A percentile compares a stretch with the other conserved stretches of the same genome.
phyloP scores from a whole-genome alignment of 148 eudicot genomes.

The Cornus kousa region DNA sequence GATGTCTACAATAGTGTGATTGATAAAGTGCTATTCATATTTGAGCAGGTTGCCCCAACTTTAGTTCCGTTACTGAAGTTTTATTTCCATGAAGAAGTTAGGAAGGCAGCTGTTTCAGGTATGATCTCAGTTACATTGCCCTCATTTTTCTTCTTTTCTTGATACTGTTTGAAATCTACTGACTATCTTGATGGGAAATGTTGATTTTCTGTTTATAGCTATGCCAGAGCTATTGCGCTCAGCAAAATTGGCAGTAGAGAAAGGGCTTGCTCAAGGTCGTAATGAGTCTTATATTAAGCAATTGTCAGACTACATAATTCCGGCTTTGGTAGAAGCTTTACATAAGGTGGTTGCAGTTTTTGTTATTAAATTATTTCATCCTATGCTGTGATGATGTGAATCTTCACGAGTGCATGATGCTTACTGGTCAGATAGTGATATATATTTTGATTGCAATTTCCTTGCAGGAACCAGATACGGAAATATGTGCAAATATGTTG shows the following conservation, averaged over 20 bases:
- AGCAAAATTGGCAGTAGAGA: slow-evolving; percentile 91
- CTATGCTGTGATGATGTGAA: not conserved
- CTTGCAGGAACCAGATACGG: slow-evolving; percentile 94
- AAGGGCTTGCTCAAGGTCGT: slow-evolving; percentile 92
- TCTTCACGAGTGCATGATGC: not conserved
- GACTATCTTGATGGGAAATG: slow-evolving; percentile 14
- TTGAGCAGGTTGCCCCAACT: slow-evolving; percentile 81
- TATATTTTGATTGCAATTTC: slow-evolving; percentile 6
- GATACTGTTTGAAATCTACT: slow-evolving; percentile 3
- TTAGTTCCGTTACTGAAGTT: slow-evolving; percentile 92
- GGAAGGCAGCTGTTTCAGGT: slow-evolving; percentile 98
- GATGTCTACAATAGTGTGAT: not conserved
- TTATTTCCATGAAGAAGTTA: slow-evolving; percentile 96
- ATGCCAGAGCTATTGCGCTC: slow-evolving; percentile 95
- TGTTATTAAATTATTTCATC: not conserved
- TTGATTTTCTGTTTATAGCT: slow-evolving; percentile 40
- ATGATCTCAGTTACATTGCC: slow-evolving; percentile 4
- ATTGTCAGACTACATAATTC: slow-evolving; percentile 84
- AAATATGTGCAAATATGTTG: slow-evolving; percentile 90
- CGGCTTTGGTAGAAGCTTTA: slow-evolving; percentile 91
- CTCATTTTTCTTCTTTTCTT: not conserved
- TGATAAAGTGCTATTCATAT: not conserved
- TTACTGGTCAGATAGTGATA: slow-evolving; percentile 5
- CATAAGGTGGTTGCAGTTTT: slow-evolving; percentile 60
- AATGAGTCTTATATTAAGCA: slow-evolving; percentile 86